Evolutionary conservation across 805 yeast species (phyloP).

Genomic region (Ogataea ramenticola): DNA sequence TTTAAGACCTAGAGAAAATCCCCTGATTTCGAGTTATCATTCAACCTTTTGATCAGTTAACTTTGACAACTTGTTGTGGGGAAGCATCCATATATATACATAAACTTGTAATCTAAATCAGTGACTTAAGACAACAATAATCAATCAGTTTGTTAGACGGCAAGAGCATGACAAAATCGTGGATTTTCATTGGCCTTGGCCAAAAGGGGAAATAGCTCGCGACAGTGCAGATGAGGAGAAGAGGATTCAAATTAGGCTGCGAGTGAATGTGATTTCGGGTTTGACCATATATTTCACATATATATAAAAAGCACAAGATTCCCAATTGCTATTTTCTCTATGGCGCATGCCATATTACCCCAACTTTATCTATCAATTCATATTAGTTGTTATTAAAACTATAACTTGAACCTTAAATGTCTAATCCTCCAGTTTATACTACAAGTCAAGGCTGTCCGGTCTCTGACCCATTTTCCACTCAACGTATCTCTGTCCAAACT

Average conservation of each 20-base stretch:
- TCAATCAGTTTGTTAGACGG: background rate
- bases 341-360: background rate
- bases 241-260: background rate
- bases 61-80: no score
- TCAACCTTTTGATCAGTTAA: no score
- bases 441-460: conserved; percentile 75
- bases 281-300: no score
- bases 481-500: conserved; percentile 56
- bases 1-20: no score
- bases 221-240: conserved; percentile 1
- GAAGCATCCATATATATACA: no score
- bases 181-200: background rate
- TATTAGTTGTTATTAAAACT: no score
- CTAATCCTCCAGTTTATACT: conserved; percentile 51
- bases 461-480: conserved; percentile 69
- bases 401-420: conserved; percentile 17
- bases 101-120: no score
- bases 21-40: no score
- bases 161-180: background rate
- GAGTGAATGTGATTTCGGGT: background rate
- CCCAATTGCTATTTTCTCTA: no score
- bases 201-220: conserved; percentile 1
- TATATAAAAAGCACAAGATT: no score
- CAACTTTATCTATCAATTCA: no score
- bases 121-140: no score